Evolutionary conservation across 2,329 filamentous ascomycete genomes (phyloP).

Genomic region (Gaeumannomyces sp.): DNA sequence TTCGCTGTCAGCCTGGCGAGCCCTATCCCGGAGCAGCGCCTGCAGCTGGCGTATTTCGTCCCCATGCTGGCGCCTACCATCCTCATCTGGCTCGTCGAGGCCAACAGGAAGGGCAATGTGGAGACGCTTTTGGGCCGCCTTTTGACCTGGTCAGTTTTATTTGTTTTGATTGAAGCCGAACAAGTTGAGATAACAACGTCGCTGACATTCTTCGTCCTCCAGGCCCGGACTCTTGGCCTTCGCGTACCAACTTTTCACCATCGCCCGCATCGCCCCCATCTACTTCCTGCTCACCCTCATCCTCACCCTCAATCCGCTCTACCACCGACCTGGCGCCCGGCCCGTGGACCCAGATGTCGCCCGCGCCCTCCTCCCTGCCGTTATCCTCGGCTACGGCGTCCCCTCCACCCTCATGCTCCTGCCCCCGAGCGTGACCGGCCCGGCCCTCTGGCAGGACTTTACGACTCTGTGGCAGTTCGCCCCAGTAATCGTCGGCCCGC

Average conservation of each 20-base stretch:
- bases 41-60: slow-evolving; percentile 13
- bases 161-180: too few relatives aligned
- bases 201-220: background rate
- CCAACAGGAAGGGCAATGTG: slow-evolving; percentile 12
- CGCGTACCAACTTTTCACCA: background rate
- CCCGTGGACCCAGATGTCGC: slow-evolving; percentile 7
- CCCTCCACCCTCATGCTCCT: slow-evolving; percentile 15
- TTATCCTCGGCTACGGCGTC: slow-evolving; percentile 13
- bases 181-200: too few relatives aligned
- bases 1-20: background rate
- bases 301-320: background rate
- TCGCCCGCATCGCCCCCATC: slow-evolving; percentile 4
- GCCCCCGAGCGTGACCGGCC: background rate
- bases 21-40: slow-evolving; percentile 2
- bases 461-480: slow-evolving; percentile 15
- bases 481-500: slow-evolving; percentile 12
- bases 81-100: slow-evolving; percentile 15
- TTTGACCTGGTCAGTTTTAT: slow-evolving; percentile 2
- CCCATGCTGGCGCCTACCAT: slow-evolving; percentile 10
- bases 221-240: slow-evolving; percentile 8
- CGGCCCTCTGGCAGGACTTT: slow-evolving; percentile 11
- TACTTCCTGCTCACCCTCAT: slow-evolving; percentile 12
- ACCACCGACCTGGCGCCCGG: slow-evolving; percentile 8
- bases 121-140: background rate
- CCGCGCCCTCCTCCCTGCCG: slow-evolving; percentile 11